phyloP scores from a whole-genome alignment of 2,329 filamentous ascomycete genomes.

The Diaporthe sp. region DNA sequence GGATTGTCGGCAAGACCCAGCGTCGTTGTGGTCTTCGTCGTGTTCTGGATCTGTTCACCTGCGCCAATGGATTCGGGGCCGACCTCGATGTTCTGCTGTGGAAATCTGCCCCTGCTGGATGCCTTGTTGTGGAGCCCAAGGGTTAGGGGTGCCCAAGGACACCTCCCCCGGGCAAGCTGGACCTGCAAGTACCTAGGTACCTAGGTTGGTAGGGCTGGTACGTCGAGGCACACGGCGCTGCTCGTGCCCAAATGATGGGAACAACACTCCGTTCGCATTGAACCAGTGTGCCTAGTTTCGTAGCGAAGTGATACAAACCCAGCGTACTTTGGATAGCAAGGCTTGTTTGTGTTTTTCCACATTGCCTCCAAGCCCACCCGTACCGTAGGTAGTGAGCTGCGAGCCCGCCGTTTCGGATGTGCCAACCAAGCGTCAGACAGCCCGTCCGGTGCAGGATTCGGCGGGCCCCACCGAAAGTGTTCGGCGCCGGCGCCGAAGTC shows the following conservation, averaged over 20 bases:
- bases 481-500: conserved; percentile 31
- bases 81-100: neutral
- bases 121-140: neutral
- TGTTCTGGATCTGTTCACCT: neutral
- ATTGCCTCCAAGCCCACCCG: neutral
- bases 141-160: neutral
- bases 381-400: neutral
- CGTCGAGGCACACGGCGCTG: too few species aligned
- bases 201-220: too few species aligned
- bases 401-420: neutral
- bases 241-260: neutral
- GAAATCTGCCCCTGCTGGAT: conserved; percentile 29
- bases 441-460: neutral
- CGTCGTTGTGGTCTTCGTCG: neutral
- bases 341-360: neutral
- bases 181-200: neutral
- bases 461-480: conserved; percentile 25
- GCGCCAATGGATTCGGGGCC: neutral
- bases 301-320: neutral
- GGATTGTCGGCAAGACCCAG: conserved; percentile 5
- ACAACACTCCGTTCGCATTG: neutral
- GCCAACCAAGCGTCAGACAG: neutral
- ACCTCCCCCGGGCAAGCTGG: too few species aligned
- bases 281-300: neutral
- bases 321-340: neutral